Conservation (phyloP, 306 rosid genomes). For the Albizia julibrissin region DNA sequence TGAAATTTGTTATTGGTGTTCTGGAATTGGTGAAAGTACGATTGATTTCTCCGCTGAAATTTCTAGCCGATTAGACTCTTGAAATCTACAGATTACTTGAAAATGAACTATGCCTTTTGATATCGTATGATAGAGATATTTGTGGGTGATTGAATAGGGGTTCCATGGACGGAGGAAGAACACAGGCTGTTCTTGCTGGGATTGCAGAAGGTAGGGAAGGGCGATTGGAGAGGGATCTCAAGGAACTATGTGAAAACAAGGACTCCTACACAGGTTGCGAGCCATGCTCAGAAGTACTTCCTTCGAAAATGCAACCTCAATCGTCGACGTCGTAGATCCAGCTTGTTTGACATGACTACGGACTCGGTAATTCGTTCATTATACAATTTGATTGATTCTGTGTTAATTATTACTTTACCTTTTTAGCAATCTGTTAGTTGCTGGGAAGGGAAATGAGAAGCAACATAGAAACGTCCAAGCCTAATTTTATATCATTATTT, state of each 20-base stretch:
- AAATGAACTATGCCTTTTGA: neutral
- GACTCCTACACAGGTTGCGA: constrained; percentile 89
- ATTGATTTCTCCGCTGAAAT: neutral
- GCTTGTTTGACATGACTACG: constrained; percentile 85
- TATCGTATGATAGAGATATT: neutral
- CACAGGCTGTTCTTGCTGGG: constrained; percentile 79
- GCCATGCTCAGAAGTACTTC: constrained; percentile 88
- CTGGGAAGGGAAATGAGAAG: constrained; percentile 9
- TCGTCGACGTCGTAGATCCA: constrained; percentile 91
- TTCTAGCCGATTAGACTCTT: neutral
- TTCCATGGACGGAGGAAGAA: constrained; percentile 92
- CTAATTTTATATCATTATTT: neutral
- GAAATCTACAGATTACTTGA: neutral
- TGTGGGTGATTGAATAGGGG: constrained; percentile 51
- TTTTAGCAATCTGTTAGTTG: constrained; percentile 2
- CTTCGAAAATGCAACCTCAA: constrained; percentile 75
- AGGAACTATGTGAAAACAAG: constrained; percentile 79
- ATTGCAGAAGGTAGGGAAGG: constrained; percentile 83
- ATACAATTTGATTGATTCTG: neutral
- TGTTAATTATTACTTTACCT: neutral
- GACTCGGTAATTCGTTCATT: constrained; percentile 49
- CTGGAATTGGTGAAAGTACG: neutral
- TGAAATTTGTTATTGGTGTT: neutral
- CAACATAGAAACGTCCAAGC: neutral
- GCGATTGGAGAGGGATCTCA: constrained; percentile 92